Conservation (phyloP, 1,139 yeast species). For the Suhomyces atakaporum region DNA sequence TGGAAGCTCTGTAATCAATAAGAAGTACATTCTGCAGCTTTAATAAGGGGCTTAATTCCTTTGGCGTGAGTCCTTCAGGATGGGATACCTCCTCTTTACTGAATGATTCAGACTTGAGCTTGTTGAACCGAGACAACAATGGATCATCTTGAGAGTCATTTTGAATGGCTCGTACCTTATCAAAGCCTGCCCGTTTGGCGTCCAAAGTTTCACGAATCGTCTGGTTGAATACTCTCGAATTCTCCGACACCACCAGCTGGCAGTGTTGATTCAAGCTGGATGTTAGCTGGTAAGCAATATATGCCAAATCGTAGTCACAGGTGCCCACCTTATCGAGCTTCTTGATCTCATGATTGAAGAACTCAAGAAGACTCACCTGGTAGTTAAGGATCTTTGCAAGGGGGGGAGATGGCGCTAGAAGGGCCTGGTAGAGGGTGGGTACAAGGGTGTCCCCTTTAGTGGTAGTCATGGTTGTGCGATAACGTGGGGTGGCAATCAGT, state of each 20-base stretch:
- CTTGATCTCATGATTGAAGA: slow-evolving; percentile 34
- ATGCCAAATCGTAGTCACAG: slow-evolving; percentile 45
- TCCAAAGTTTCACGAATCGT: slow-evolving; percentile 26
- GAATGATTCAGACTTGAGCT: no score
- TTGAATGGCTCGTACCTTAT: slow-evolving; percentile 8
- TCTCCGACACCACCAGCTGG: slow-evolving; percentile 15
- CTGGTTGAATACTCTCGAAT: slow-evolving; percentile 22
- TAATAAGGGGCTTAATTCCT: slow-evolving; percentile 23
- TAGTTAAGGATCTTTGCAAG: slow-evolving; percentile 24
- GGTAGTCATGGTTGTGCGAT: neutral
- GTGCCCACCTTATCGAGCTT: slow-evolving; percentile 29
- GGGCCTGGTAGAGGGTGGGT: slow-evolving; percentile 5
- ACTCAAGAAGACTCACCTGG: slow-evolving; percentile 38
- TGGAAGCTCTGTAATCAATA: slow-evolving; percentile 66
- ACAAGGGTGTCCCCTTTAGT: slow-evolving; percentile 3
- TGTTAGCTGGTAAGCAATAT: slow-evolving; percentile 27
- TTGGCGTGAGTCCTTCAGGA: slow-evolving; percentile 28
- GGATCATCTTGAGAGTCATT: slow-evolving; percentile 13
- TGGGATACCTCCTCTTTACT: no score
- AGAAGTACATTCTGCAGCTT: slow-evolving; percentile 37
- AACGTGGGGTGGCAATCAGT: neutral
- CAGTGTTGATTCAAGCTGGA: slow-evolving; percentile 19
- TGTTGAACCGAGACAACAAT: slow-evolving; percentile 18
- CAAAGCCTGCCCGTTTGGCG: slow-evolving; percentile 19
- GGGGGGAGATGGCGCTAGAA: slow-evolving; percentile 1